Base-by-base conservation (phyloP, 1,284 basidiomycete genomes). In the Sanghuangporus sanghuang region DNA sequence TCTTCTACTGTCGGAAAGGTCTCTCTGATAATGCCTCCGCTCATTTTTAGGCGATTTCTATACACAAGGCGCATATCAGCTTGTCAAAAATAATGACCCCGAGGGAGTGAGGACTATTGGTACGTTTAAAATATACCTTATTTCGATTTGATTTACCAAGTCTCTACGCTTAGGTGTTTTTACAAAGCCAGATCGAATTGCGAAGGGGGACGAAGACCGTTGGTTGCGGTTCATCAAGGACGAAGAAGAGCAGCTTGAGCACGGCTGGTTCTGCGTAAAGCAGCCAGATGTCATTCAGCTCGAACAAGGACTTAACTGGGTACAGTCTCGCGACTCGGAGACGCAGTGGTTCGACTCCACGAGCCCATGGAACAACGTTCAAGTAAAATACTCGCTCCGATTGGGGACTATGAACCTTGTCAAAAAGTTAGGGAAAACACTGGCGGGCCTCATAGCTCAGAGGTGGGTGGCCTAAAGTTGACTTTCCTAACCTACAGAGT, bases 141-240 rank as follows among this genome's bases (percentile, higher is more conserved):
- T 1, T 16, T 23, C 39, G 6, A 16, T 18, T 18, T 38, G 12
- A 5, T 53, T 65, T 23, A 21, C 36, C 27, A 48, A 21, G 48
- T 0, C 3, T 32, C 44, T 14, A 2, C 21, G 16, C 39, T 6
- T 42, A 92, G 90, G 89, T 62, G 90, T 93, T 16, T 77, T 93
- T n/a, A 93, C 90, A 0, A 93, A 92, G 70, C 87, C 90, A 0
- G 91, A 93, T 69, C 83, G 85, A 3, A 89, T 92, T 54, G 83
- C 81, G 0, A 6, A 68, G 0, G 89, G 87, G 0, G 86, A 90
- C 36, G 85, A 90, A 66, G 68, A 71, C 0, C 69, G 68, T 0
- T 92, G 90, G 90, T 64, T 90, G 7, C 71, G 72, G 0, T 81
- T 87, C 53, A 80, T 90, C 35, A 75, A 78, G 6, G 83, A 86